Percentiles rank a stretch among this genome's conserved stretches.
phyloP scores from a whole-genome alignment of 2,329 filamentous ascomycete species.

The Pseudogymnoascus sp. region DNA sequence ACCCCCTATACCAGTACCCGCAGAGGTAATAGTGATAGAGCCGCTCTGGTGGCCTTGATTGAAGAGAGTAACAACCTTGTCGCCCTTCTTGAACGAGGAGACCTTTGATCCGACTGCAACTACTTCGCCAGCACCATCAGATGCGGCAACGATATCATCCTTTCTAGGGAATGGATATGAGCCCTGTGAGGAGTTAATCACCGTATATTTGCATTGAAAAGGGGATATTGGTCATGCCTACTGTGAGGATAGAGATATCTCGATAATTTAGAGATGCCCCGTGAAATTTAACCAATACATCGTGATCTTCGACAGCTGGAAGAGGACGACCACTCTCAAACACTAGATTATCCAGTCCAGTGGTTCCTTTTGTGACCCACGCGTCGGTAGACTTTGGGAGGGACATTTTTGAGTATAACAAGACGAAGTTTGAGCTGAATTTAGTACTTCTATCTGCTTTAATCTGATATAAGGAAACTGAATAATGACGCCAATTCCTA shows the following conservation, averaged over 20 bases:
- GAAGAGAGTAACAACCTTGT: constrained; percentile 54
- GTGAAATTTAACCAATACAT: constrained; percentile 46
- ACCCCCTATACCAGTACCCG: constrained; percentile 48
- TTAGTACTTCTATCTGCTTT: neutral
- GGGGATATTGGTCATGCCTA: constrained; percentile 12
- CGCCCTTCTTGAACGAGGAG: constrained; percentile 48
- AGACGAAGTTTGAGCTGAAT: neutral
- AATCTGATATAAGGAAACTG: neutral
- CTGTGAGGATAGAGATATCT: constrained; percentile 31
- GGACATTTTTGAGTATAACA: neutral
- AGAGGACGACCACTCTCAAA: constrained; percentile 32
- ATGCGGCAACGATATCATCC: constrained; percentile 28
- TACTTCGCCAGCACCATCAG: constrained; percentile 39
- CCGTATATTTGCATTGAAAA: neutral
- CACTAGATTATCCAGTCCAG: constrained; percentile 42
- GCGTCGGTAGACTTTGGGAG: constrained; percentile 24
- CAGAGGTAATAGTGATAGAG: constrained; percentile 19
- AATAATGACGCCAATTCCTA: neutral
- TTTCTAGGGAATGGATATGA: constrained; percentile 24
- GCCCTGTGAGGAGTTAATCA: constrained; percentile 10
- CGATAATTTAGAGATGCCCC: constrained; percentile 35
- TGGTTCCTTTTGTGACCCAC: constrained; percentile 45
- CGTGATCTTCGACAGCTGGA: constrained; percentile 40
- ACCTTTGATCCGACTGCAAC: constrained; percentile 47
- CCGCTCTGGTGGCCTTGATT: constrained; percentile 36